phyloP scores from a whole-genome alignment of 345 rosid genomes.

The Lumnitzera littorea region DNA sequence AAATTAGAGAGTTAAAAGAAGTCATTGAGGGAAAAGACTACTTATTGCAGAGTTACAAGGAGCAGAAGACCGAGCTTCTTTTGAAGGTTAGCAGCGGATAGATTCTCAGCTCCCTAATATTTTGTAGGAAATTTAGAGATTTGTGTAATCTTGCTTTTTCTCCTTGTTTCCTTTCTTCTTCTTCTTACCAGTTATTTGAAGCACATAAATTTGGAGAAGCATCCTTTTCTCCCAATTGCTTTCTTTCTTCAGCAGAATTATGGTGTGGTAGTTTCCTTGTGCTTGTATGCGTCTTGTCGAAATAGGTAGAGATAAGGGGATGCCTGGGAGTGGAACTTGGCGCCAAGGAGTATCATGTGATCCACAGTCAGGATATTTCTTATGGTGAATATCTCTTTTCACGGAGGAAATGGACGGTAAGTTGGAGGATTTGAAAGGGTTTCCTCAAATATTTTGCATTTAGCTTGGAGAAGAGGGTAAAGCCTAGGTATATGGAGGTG shows the following conservation, averaged over 20 bases:
- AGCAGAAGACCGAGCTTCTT: slow-evolving; percentile 77
- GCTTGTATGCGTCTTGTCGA: too few relatives aligned
- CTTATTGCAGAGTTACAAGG: slow-evolving; percentile 71
- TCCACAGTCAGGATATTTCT: too few relatives aligned
- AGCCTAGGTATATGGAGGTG: slow-evolving; percentile 51
- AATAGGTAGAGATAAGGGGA: too few relatives aligned
- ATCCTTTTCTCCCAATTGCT: too few relatives aligned
- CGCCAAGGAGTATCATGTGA: too few relatives aligned
- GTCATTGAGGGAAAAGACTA: slow-evolving; percentile 88
- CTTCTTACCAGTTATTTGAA: too few relatives aligned
- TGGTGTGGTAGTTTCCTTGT: too few relatives aligned
- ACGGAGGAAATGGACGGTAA: slow-evolving; percentile 43
- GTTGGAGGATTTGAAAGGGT: slow-evolving; percentile 53
- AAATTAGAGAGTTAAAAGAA: slow-evolving; percentile 79
- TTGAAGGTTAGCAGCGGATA: slow-evolving; percentile 71
- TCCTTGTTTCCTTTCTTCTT: too few relatives aligned
- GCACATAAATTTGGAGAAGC: too few relatives aligned
- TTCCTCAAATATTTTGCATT: slow-evolving; percentile 91
- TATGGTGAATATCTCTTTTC: slow-evolving; percentile 8
- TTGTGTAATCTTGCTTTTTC: slow-evolving; percentile 35
- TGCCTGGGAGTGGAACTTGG: too few relatives aligned
- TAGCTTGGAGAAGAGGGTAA: slow-evolving; percentile 86
- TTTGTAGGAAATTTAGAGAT: slow-evolving; percentile 64
- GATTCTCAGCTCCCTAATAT: slow-evolving; percentile 78
- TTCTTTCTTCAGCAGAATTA: too few relatives aligned